A percentile compares a stretch with the other conserved stretches of the same genome.
Evolutionary conservation across 352 stramenopile species (phyloP).

Genomic region (Pythium aristosporum): DNA sequence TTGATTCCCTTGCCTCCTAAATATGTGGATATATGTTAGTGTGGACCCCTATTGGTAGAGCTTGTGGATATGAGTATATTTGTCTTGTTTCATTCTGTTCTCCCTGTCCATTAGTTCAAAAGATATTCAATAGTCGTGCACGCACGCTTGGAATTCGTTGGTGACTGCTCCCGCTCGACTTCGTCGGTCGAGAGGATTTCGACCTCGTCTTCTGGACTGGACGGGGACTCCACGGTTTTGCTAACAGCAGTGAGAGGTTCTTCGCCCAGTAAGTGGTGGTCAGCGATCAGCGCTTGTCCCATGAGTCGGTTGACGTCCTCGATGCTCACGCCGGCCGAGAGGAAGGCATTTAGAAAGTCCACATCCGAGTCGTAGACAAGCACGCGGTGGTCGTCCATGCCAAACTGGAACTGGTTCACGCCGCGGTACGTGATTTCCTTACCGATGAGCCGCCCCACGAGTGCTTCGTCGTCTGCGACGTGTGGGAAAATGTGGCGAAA

Average conservation of each 20-base stretch:
- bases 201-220: too few relatives aligned
- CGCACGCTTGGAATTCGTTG: not conserved
- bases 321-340: constrained; percentile 31
- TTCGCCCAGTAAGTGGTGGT: constrained; percentile 40
- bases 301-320: constrained; percentile 50
- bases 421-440: constrained; percentile 46
- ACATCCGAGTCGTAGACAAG: constrained; percentile 58
- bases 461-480: constrained; percentile 33
- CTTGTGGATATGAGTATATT: constrained; percentile 1
- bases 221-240: not conserved
- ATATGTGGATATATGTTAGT: not conserved
- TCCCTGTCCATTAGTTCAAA: constrained; percentile 25
- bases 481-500: constrained; percentile 40
- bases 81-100: too few relatives aligned
- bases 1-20: not conserved
- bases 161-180: constrained; percentile 3
- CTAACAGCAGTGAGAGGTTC: constrained; percentile 1
- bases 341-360: constrained; percentile 50
- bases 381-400: constrained; percentile 36
- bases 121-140: constrained; percentile 17
- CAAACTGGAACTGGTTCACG: constrained; percentile 59
- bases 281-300: constrained; percentile 45
- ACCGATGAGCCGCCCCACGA: constrained; percentile 44
- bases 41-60: not conserved
- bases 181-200: constrained; percentile 7